phyloP scores from a whole-genome alignment of 1,284 basidiomycete species.

The Ganoderma lucidum region DNA sequence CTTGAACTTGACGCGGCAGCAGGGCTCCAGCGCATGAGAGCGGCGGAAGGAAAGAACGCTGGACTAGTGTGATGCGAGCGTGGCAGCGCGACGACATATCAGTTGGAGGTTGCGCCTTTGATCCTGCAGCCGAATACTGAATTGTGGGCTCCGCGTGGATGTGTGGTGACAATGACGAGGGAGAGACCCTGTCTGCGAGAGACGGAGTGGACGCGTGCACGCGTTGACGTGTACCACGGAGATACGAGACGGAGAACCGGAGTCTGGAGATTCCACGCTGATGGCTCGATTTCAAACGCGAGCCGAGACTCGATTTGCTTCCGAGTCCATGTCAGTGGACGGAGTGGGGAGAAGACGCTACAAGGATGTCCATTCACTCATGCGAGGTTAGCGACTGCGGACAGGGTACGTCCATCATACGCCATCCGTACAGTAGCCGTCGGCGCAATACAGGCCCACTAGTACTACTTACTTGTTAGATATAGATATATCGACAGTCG shows the following conservation, averaged over 20 bases:
- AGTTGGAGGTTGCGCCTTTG: background rate
- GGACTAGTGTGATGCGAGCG: background rate
- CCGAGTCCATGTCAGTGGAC: background rate
- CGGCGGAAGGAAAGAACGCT: background rate
- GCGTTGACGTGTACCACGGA: conserved; percentile 4
- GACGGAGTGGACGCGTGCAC: background rate
- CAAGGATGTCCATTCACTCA: background rate
- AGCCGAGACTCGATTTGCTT: background rate
- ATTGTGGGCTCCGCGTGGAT: background rate
- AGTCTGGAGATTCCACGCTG: conserved; percentile 2
- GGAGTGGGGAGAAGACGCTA: background rate
- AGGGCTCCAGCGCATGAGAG: background rate
- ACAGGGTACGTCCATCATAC: background rate
- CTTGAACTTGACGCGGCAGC: background rate
- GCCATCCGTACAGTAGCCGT: background rate
- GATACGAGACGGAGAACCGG: conserved; percentile 14
- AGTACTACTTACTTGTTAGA: background rate
- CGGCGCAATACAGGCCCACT: background rate
- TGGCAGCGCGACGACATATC: background rate
- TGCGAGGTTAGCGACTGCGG: conserved; percentile 1
- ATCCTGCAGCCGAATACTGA: background rate
- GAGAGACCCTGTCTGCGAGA: background rate
- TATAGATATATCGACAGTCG: no score
- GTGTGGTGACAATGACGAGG: background rate
- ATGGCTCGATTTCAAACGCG: background rate